Evolutionary conservation across 495 filamentous ascomycete genomes (phyloP), one percentile per base, ranked within the genome.

Genomic region (Aspergillus incahuasiensis): DNA sequence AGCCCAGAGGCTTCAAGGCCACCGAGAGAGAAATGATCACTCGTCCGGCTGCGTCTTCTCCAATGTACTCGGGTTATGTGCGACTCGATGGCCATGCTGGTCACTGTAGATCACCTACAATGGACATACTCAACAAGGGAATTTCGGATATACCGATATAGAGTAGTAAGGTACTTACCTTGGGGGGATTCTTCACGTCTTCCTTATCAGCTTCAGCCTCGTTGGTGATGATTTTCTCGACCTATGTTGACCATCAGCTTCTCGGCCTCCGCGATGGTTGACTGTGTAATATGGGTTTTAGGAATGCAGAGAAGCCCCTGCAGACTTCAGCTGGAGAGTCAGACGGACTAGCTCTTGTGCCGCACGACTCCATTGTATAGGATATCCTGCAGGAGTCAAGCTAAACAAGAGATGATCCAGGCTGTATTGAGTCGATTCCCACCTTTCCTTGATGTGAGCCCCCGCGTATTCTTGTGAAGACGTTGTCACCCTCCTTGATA

Each of bases 1-100:
- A n/a, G n/a, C n/a, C n/a, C n/a, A n/a, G n/a, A n/a, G n/a, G n/a
- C n/a, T n/a, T n/a, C n/a, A n/a, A n/a, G 20, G 40, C 6, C 6
- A 42, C 4, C 6, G 3, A 42, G n/a, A 21, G 41, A 9, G 12
- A 11, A 21, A 1, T 22, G 22, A 43, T 11, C 21, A 49, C 32
- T 49, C 44, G 4, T 56, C 34, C 11, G 45, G 21, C 21, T 52
- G 16, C 13, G 54, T 39, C 55, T 67, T 63, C 43, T 60, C 56
- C 32, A 64, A 39, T 6, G 61, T 60, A 20, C 24, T 54, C 12
- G 63, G 68, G 45, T 64, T 62, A 52, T 69, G 64, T 25, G 62
- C 61, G 9, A 69, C 63, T 39, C 52, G 55, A 46, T 68, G 59
- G 9, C 62, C 62, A 39, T 71, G 63, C 30, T 71, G 68, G 44